phyloP scores from a whole-genome alignment of 1,284 basidiomycete genomes.

The Puccinia polysora region DNA sequence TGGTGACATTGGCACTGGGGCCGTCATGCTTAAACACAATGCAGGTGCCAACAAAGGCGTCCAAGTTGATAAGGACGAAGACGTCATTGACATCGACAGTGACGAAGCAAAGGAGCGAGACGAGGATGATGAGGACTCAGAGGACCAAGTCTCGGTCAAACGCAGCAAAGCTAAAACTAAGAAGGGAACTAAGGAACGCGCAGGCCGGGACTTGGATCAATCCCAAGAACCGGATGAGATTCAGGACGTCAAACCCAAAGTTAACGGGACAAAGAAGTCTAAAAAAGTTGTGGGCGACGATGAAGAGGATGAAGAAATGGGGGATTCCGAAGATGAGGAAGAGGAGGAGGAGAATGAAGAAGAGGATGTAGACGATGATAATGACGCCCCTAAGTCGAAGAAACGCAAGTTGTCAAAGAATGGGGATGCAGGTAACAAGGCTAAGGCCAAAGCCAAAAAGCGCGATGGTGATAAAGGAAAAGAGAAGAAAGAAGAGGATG shows the following conservation, averaged over 20 bases:
- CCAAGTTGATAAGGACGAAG: constrained; percentile 47
- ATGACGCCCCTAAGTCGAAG: constrained; percentile 17
- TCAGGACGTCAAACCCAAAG: constrained; percentile 7
- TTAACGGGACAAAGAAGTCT: constrained; percentile 44
- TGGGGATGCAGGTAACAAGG: constrained; percentile 31
- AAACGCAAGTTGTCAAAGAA: constrained; percentile 44
- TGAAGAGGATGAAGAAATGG: constrained; percentile 47
- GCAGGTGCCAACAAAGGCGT: constrained; percentile 46
- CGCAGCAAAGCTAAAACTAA: not conserved
- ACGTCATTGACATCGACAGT: constrained; percentile 47
- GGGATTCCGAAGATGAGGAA: constrained; percentile 33
- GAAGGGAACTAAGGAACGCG: constrained; percentile 42
- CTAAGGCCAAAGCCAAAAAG: constrained; percentile 43
- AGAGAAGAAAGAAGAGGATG: constrained; percentile 51
- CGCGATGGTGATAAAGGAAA: constrained; percentile 42
- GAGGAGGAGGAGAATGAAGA: constrained; percentile 47
- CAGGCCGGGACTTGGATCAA: constrained; percentile 45
- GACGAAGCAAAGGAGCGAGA: constrained; percentile 53
- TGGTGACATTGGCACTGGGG: constrained; percentile 90
- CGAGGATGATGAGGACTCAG: constrained; percentile 55
- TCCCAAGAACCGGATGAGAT: constrained; percentile 41
- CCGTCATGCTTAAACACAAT: constrained; percentile 74
- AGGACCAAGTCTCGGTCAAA: not conserved
- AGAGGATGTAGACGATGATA: constrained; percentile 46
- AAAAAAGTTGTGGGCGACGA: constrained; percentile 46